These are phyloP conservation scores for Backusella circina DNA, from an alignment of 192 early-diverging fungal genomes.

Conservation along the genomic window DNA sequence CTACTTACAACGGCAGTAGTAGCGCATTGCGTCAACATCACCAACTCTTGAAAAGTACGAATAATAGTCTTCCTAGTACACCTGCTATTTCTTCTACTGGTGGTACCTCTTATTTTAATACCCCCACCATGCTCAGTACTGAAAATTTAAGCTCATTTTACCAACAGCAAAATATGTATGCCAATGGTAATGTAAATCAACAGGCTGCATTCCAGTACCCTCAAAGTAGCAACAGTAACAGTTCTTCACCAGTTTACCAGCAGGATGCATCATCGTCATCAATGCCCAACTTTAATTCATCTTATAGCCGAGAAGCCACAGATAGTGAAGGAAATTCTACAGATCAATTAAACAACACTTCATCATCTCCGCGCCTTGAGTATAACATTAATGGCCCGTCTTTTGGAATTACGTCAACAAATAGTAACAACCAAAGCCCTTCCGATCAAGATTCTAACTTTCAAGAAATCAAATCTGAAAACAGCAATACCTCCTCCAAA, in stretches of 20 bases:
- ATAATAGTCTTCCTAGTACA: background rate
- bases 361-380: background rate
- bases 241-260: background rate
- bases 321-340: background rate
- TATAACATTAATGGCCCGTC: background rate
- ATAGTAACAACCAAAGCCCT: background rate
- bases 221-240: background rate
- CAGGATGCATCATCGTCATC: background rate
- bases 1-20: background rate
- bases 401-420: background rate
- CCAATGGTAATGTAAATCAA: background rate
- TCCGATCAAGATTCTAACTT: background rate
- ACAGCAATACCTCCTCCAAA: background rate
- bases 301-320: background rate
- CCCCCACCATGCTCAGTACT: background rate
- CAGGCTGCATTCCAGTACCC: background rate
- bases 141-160: background rate
- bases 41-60: background rate
- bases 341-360: background rate
- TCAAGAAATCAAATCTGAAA: background rate
- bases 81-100: background rate
- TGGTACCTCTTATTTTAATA: background rate
- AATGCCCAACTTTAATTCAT: background rate
- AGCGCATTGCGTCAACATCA: background rate
- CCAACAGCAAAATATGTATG: background rate